Base-by-base conservation (phyloP, 2,329 filamentous ascomycete species). In the Ophiostoma populinum region DNA sequence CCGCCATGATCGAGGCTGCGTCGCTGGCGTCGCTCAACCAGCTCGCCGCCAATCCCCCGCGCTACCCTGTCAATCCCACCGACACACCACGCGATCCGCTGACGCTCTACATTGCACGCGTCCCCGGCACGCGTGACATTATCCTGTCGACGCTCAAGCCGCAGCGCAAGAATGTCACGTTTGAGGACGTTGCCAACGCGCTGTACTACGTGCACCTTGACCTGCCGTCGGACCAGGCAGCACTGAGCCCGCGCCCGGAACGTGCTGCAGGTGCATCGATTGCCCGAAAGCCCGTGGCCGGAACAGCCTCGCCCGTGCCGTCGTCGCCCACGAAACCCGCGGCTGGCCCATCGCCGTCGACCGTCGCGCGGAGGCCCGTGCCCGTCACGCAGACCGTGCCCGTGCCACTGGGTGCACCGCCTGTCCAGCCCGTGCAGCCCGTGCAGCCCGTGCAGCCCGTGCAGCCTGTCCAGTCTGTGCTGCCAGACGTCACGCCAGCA, bases 71-170 rank as follows among this genome's bases (percentile, higher is more conserved):
- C 48, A 81, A 81, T 49, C 79, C 81, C 5, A 70, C 74, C 3
- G 74, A 78, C 45, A 59, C 67, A 46, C 69, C 62, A 42, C 69
- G 76, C 42, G 72, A 82, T 33, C 74, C 82, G 4, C 55, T 95
- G 34, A 74, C 76, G 3, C 67, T 98, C 26, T 98, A 98, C 56
- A 92, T 98, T 45, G 83, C 87, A 24, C 67, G 87, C 45, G 87
- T 98, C 1, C 90, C 90, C 1, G 87, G 87, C 16, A 92, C 80
- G 43, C 73, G 75, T 75, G 87, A 94, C 64, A 69, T 94, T 38
- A 92, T 94, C 46, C 71, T 98, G 30, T 92, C 87, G 2, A 81
- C 90, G 1, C 68, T 90, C 42, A 93, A 92, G 51, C 90, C 90
- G 2, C 75, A 80, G 34, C 67, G 78, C 27, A 93, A 90, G 53